Evolutionary conservation across 116 monocot species (phyloP), one percentile per base, ranked within the genome.

Genomic region (Iris pallida): DNA sequence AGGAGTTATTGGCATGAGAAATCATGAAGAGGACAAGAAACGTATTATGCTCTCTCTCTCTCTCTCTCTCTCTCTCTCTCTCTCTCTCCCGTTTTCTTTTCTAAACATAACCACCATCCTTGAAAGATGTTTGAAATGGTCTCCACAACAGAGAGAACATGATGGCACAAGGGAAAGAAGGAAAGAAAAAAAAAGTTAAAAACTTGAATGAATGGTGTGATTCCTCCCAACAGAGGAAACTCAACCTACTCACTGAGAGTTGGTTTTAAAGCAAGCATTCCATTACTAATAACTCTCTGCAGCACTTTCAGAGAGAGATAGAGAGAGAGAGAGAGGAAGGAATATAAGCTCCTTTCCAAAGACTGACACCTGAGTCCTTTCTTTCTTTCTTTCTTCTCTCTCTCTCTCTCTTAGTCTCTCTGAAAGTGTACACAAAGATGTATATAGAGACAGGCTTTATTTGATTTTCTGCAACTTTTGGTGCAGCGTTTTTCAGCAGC

Each of bases 301-400:
- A 52, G 43, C 20, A 40, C 42, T 59, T 45, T 19, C 53, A 30
- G 30, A 65, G 69, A 48, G 63, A 61, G 47, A 82, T 61, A 69
- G 79, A 78, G 42, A 61, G 40, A 43, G 40, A 14, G 60, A 30
- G 61, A 57, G 11, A 16, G 40, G 8, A 67, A 67, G 42, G 67
- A 67, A 67, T 67, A 73, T 78, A 64, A 69, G 65, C 68, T 73
- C 66, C 54, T 76, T 90, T 81, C 62, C 53, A 72, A 71, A 66
- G 66, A 46, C 81, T 82, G 86, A 75, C 81, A 73, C 48, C 53
- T 67, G 70, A 65, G 77, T 71, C 77, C 75, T 82, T 71, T 55
- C 11, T 71, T 83, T 72, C 65, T 53, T 73, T 83, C 43, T 56
- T 57, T 68, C 44, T 41, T n/a, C 54, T 58, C 49, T 53, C 66